phyloP scores from a whole-genome alignment of 345 rosid species.

The Mangifera indica region DNA sequence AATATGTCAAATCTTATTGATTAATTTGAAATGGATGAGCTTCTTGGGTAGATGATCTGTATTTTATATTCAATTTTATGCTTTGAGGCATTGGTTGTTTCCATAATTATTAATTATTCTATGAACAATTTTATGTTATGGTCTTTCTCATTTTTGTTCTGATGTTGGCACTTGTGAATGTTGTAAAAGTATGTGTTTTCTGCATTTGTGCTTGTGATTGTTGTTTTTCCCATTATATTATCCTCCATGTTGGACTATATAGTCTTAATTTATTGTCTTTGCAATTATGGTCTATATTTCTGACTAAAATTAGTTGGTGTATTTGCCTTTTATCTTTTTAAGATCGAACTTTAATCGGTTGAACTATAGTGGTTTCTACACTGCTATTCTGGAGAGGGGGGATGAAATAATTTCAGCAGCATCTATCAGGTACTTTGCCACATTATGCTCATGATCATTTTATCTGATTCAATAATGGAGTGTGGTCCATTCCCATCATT shows the following conservation, averaged over 20 bases:
- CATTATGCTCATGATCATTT: slow-evolving; percentile 14
- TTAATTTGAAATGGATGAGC: neutral
- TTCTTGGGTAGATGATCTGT: neutral
- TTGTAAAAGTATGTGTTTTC: neutral
- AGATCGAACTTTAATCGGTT: slow-evolving; percentile 85
- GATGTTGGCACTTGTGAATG: neutral
- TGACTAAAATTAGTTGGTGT: slow-evolving; percentile 1
- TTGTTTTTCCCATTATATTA: neutral
- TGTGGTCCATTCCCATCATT: neutral
- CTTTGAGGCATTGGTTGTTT: neutral
- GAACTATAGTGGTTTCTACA: slow-evolving; percentile 72
- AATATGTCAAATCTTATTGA: neutral
- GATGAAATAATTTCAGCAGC: slow-evolving; percentile 83
- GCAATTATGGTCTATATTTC: neutral
- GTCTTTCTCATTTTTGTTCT: neutral
- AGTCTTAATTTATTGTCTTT: neutral
- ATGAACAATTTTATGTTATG: neutral
- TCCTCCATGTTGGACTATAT: neutral
- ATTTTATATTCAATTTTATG: neutral
- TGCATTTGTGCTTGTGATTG: neutral
- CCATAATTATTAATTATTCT: too few species aligned
- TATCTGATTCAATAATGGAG: neutral
- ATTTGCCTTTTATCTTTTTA: slow-evolving; percentile 14
- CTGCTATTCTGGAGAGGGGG: slow-evolving; percentile 83
- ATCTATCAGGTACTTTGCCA: slow-evolving; percentile 63